A percentile compares a stretch with the other conserved stretches of the same genome.
phyloP scores from a whole-genome alignment of 768 basidiomycete genomes.

The Phallus indusiatus region DNA sequence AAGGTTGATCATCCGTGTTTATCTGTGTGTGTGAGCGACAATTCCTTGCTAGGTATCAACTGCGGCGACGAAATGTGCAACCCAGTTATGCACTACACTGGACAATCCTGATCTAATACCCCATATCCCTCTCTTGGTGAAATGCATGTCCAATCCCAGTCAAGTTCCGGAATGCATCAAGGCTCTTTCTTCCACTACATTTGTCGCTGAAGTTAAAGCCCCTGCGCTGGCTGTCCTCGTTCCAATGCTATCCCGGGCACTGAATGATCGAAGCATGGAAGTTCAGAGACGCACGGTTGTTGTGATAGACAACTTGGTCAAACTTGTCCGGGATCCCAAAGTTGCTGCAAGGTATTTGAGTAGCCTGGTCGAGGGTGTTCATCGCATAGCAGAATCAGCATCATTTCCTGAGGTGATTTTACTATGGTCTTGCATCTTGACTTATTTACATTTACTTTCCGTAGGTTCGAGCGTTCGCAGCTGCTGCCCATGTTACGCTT shows the following conservation, averaged over 20 bases:
- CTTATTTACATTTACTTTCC: constrained; percentile 11
- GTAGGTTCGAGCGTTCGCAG: constrained; percentile 86
- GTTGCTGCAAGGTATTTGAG: constrained; percentile 86
- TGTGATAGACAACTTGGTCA: constrained; percentile 93
- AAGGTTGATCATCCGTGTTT: constrained; percentile 5
- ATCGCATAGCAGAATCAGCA: constrained; percentile 81
- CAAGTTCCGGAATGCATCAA: constrained; percentile 91
- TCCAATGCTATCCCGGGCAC: constrained; percentile 79
- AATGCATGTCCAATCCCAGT: constrained; percentile 88
- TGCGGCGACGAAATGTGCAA: constrained; percentile 84
- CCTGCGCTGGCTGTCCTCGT: constrained; percentile 96
- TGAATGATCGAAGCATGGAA: constrained; percentile 95
- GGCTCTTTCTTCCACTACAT: constrained; percentile 87
- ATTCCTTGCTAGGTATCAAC: constrained; percentile 54
- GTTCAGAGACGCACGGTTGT: constrained; percentile 91
- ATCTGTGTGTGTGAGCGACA: not conserved
- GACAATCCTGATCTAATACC: constrained; percentile 88
- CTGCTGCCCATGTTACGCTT: constrained; percentile 71
- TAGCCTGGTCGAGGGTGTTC: constrained; percentile 80
- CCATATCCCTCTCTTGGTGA: constrained; percentile 82
- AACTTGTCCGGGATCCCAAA: constrained; percentile 86
- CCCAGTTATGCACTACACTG: constrained; percentile 78
- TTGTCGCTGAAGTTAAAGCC: constrained; percentile 93
- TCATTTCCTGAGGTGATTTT: constrained; percentile 84
- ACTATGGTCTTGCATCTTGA: constrained; percentile 4